Base-by-base conservation (phyloP, 169 alveolate species). In the Blepharisma undulans region DNA sequence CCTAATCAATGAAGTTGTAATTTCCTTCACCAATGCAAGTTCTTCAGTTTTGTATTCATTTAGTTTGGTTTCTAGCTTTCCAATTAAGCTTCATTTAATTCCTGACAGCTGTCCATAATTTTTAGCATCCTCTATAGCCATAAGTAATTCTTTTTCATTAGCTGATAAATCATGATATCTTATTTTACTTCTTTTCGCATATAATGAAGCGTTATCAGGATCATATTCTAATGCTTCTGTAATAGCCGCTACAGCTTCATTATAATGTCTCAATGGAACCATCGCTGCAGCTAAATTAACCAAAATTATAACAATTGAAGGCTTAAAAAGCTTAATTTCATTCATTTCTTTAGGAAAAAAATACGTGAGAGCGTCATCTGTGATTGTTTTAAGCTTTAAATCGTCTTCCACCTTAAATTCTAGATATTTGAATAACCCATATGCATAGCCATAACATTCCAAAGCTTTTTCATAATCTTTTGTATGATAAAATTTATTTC, bases 381-480 rank as follows among this genome's bases (percentile, higher is more conserved):
- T 74, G 10, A 74, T 74, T 25, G 80, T 74, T 74, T 74, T 74
- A 12, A 48, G 66, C 7, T 78, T 22, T 29, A 29, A 78, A 10
- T 78, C 34, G 72, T 82, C 36, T 82, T 34, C 76, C 12, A 32
- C n/a, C 29, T 48, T 34, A 59, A 48, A 21, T 60, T 82, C 89
- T 21, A 82, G 77, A 30, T 36, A 82, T 30, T 82, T 82, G 30
- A 34, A 59, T 14, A 82, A 14, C 25, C 89, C 89, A 82, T 82
- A 82, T 6, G 89, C 89, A 59, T 82, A 74, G n/a, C 21, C 89
- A 8, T 82, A 82, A 30, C 89, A 82, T 22, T 82, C 89, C 10
- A 48, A 7, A 22, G 89, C 89, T 82, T 30, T 82, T 32, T 82
- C 89, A 60, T 22, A 82, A 27, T 82, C 89, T 60, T 82, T 72